Conservation (phyloP, 2,329 filamentous ascomycete genomes). For the Xylaria hypoxylon region DNA sequence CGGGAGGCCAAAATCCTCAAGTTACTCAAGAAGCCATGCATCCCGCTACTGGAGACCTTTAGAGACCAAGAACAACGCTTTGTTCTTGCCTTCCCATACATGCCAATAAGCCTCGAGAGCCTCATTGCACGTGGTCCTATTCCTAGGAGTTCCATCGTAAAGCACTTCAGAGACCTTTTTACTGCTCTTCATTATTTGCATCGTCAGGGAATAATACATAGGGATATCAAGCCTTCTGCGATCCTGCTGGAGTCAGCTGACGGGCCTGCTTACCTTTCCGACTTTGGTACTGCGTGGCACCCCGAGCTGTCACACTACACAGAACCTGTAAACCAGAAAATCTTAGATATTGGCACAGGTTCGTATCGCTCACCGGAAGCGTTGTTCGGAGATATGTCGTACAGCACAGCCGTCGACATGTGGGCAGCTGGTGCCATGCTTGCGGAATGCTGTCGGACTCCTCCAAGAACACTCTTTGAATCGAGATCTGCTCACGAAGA, state of each 20-base stretch:
- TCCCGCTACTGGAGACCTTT: slow-evolving; percentile 80
- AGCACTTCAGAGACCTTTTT: slow-evolving; percentile 75
- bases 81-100: slow-evolving; percentile 86
- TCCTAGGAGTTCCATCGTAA: slow-evolving; percentile 49
- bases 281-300: slow-evolving; percentile 94
- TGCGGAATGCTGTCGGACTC: slow-evolving; percentile 74
- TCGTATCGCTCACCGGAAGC: slow-evolving; percentile 91
- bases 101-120: slow-evolving; percentile 77
- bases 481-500: slow-evolving; percentile 78
- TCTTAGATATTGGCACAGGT: slow-evolving; percentile 93
- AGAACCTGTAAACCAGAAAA: slow-evolving; percentile 77
- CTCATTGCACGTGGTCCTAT: slow-evolving; percentile 67
- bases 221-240: slow-evolving; percentile 94
- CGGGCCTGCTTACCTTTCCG: slow-evolving; percentile 82
- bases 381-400: slow-evolving; percentile 83
- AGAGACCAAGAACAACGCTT: slow-evolving; percentile 76
- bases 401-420: slow-evolving; percentile 81
- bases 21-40: slow-evolving; percentile 65
- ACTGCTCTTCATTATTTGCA: slow-evolving; percentile 79
- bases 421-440: slow-evolving; percentile 90
- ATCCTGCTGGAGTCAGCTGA: slow-evolving; percentile 75
- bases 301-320: slow-evolving; percentile 66
- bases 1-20: slow-evolving; percentile 82
- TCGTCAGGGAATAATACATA: slow-evolving; percentile 81
- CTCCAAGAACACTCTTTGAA: slow-evolving; percentile 78